Evolutionary conservation across 2,329 filamentous ascomycete genomes (phyloP), one percentile per base, ranked within the genome.

Genomic region (Aquanectria penicillioides): DNA sequence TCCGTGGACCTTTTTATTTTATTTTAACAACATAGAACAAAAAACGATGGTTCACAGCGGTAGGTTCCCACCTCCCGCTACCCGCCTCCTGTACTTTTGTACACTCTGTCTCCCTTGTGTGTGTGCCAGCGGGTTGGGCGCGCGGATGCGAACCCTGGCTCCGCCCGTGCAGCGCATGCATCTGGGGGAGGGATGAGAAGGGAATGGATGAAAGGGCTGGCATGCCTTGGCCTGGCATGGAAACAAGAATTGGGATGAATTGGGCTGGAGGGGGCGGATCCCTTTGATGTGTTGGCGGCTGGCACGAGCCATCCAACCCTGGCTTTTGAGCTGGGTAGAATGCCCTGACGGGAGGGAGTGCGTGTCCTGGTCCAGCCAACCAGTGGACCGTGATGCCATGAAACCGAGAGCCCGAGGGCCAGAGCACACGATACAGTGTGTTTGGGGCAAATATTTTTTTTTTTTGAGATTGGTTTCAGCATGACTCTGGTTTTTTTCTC

Each of bases 211-310:
- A 46, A 46, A 46, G 33, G 41, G 29, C 28, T 46, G 25, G 41
- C 41, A 46, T 46, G 23, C 33, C 29, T 46, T 46, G 23, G n/a
- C n/a, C 41, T 10, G 41, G 41, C 26, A 46, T n/a, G n/a, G n/a
- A n/a, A 41, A 25, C 8, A n/a, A 28, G 10, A 44, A 41, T 53
- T 44, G 49, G 38, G 49, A 53, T 44, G 49, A 53, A 53, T 44
- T 53, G 49, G 29, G 26, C 40, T 41, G 49, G 49, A 52, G 49
- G 48, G 49, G 37, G 15, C 20, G 49, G 49, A 18, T 29, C 48
- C 26, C 33, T 40, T 29, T 44, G 29, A 26, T 53, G 49, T 23
- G 38, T 22, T 44, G 49, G 49, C 49, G 38, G 26, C 38, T 37
- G 49, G 49, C 49, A 53, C 49, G 49, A 53, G 49, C 49, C 49